These are phyloP conservation scores for Podospora pseudopauciseta DNA, from an alignment of 495 filamentous ascomycete species.

Conservation along the genomic window DNA sequence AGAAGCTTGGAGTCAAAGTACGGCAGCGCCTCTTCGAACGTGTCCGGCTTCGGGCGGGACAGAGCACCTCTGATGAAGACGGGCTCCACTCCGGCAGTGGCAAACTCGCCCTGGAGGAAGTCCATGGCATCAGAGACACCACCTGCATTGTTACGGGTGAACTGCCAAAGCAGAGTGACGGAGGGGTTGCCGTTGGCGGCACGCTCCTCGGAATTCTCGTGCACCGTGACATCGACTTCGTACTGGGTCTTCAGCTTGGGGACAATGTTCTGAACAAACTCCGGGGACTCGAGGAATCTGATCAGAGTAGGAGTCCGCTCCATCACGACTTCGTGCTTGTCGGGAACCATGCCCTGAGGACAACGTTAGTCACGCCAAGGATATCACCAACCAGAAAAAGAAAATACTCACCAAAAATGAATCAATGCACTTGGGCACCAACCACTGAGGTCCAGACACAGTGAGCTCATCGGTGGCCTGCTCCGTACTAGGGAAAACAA, in stretches of 20 bases:
- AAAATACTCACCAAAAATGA: conserved; percentile 69
- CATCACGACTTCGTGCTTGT: conserved; percentile 86
- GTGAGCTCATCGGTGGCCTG: conserved; percentile 94
- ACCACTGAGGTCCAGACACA: conserved; percentile 93
- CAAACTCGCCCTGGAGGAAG: conserved; percentile 78
- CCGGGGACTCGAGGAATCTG: conserved; percentile 70
- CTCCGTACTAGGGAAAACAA: conserved; percentile 94
- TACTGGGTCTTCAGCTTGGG: conserved; percentile 86
- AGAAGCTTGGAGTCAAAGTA: conserved; percentile 96
- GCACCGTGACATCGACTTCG: conserved; percentile 76
- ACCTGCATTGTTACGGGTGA: conserved; percentile 96
- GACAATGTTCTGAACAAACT: conserved; percentile 73
- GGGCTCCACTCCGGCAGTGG: conserved; percentile 77
- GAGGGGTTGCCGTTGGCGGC: conserved; percentile 52
- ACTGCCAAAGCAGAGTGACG: conserved; percentile 56
- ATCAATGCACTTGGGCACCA: conserved; percentile 92
- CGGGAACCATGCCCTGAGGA: conserved; percentile 84
- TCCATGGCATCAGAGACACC: conserved; percentile 95
- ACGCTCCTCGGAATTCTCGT: conserved; percentile 51
- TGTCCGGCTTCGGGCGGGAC: conserved; percentile 94
- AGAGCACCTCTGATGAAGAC: conserved; percentile 88
- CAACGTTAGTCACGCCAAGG: background rate
- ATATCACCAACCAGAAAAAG: conserved; percentile 1
- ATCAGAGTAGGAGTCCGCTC: conserved; percentile 68
- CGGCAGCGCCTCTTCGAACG: conserved; percentile 92